Percentiles rank a stretch among this genome's conserved stretches.
Conservation (phyloP, 441 rosid species). For the Euphorbia schlechtendalii region DNA sequence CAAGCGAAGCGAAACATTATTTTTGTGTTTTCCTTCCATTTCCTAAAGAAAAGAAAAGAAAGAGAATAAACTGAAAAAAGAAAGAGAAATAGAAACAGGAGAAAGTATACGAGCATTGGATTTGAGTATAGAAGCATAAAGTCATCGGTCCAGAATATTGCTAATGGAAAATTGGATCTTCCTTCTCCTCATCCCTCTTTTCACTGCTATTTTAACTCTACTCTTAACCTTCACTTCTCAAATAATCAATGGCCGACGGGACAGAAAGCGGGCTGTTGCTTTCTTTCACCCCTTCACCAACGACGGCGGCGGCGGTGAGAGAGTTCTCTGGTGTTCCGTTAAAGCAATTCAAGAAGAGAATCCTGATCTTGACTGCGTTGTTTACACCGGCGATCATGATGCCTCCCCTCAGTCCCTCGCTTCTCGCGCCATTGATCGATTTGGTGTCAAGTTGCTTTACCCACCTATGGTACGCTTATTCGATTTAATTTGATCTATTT, state of each 20-base stretch:
- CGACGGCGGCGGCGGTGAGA: slow-evolving; percentile 97
- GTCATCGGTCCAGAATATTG: neutral
- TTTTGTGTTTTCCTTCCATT: no score
- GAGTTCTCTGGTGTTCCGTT: slow-evolving; percentile 96
- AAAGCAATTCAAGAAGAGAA: slow-evolving; percentile 78
- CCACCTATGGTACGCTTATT: slow-evolving; percentile 55
- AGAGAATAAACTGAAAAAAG: no score
- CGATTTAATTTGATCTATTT: neutral
- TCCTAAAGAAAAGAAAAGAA: no score
- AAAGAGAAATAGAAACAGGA: no score
- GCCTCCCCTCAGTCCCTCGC: slow-evolving; percentile 55
- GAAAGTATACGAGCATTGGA: no score
- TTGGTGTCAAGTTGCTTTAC: slow-evolving; percentile 60
- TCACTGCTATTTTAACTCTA: slow-evolving; percentile 29
- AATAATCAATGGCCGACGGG: slow-evolving; percentile 35
- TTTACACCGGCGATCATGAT: slow-evolving; percentile 80
- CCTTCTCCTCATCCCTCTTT: slow-evolving; percentile 27
- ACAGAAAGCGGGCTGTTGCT: slow-evolving; percentile 47
- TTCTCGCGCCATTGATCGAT: slow-evolving; percentile 71
- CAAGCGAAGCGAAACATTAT: no score
- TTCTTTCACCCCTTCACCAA: slow-evolving; percentile 95
- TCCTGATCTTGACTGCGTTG: slow-evolving; percentile 55
- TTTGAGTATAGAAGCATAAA: no score
- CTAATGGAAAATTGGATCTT: slow-evolving; percentile 33
- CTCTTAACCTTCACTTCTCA: slow-evolving; percentile 29